Base-by-base conservation (phyloP, 2,329 filamentous ascomycete genomes). In the Venturia carpophila region DNA sequence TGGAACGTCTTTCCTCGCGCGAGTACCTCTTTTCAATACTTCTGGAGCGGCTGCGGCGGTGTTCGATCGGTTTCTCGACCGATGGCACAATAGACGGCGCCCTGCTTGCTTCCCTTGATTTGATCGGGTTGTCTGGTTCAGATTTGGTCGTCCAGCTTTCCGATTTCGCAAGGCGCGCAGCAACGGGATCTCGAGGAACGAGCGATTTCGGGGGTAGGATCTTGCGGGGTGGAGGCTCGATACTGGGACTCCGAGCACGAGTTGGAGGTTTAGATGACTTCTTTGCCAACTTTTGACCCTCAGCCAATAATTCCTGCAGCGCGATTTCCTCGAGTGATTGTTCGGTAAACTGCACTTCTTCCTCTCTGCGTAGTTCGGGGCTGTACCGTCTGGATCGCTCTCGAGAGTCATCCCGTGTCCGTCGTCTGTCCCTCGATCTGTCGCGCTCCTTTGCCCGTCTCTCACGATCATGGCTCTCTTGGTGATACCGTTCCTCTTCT, bases 291-390 rank as follows among this genome's bases (percentile, higher is more conserved):
- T 82, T 78, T 69, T 83, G 79, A 60, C 82, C 81, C 72, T 85
- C 83, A 68, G 77, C 79, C 27, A 85, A 69, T 13, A 85, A 75
- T 67, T 81, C 71, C 66, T 83, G 78, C 63, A 85, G 74, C 13
- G 83, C 83, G 45, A 80, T 77, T 67, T 82, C 79, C 69, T 85
- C 83, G 58, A 85, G 71, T 21, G 80, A 78, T 71, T 84, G 83
- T 66, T 84, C 81, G 65, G 61, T 65, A 15, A 49, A 27, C 24
- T 30, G 63, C 27, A 64, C 27, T 41, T 42, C 45, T n/a, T 61
- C 52, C 11, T 41, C 39, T 56, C 42, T 58, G 11, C 60, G 64
- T 37, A 27, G 63, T n/a, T 64, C 63, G 6, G 45, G 37, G 30
- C 60, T 64, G 34, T 42, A 58, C 52, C 64, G 64, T 24, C 60